Percentiles rank a stretch among this genome's conserved stretches.
phyloP scores from a whole-genome alignment of 1,139 yeast genomes.

The Kazachstania sp. region DNA sequence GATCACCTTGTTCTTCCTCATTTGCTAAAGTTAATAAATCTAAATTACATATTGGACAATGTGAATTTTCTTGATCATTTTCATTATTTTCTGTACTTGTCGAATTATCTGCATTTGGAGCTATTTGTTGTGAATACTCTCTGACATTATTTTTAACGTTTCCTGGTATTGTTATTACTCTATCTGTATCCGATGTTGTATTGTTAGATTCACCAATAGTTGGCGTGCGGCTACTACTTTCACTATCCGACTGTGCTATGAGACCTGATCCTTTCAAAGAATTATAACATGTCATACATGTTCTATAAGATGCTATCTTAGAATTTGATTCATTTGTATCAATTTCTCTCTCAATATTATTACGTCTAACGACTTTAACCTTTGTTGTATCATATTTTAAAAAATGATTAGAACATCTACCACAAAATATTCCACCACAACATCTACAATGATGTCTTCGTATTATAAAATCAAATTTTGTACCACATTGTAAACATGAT shows the following conservation, averaged over 20 bases:
- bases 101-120: slow-evolving; percentile 35
- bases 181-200: slow-evolving; percentile 9
- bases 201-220: background rate
- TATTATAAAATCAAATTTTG: slow-evolving; percentile 52
- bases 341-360: slow-evolving; percentile 47
- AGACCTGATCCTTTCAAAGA: slow-evolving; percentile 22
- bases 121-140: slow-evolving; percentile 23
- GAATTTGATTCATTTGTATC: background rate
- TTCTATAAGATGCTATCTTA: slow-evolving; percentile 42
- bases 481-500: slow-evolving; percentile 56
- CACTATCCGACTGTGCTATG: slow-evolving; percentile 9
- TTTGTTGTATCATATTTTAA: slow-evolving; percentile 23
- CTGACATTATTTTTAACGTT: slow-evolving; percentile 1
- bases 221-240: background rate
- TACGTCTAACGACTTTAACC: slow-evolving; percentile 52
- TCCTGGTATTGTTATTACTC: slow-evolving; percentile 37
- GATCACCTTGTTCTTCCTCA: slow-evolving; percentile 44
- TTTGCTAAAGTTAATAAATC: slow-evolving; percentile 25
- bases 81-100: slow-evolving; percentile 55
- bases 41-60: slow-evolving; percentile 52
- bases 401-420: slow-evolving; percentile 22
- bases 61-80: slow-evolving; percentile 47
- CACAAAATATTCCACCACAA: slow-evolving; percentile 31
- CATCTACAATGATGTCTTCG: slow-evolving; percentile 85
- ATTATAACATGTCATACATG: slow-evolving; percentile 28